A percentile compares a stretch with the other conserved stretches of the same genome.
Conservation (phyloP, 371 early-diverging fungal species). For the Rhizopus delemar region DNA sequence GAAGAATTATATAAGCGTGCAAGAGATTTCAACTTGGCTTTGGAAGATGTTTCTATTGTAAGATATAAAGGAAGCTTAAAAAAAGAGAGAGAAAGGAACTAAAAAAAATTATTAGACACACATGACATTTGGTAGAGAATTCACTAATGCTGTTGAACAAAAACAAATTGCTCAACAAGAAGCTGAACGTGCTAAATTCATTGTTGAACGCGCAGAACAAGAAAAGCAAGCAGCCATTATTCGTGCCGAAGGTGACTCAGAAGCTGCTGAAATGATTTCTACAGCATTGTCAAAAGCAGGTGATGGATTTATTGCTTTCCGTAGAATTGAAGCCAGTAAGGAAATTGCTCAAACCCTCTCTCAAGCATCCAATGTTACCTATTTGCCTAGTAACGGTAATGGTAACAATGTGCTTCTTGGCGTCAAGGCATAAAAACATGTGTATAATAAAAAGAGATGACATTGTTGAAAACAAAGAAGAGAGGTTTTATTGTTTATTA, state of each 20-base stretch:
- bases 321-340: slow-evolving; percentile 96
- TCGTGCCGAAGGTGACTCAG: slow-evolving; percentile 97
- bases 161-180: slow-evolving; percentile 96
- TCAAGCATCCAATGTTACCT: slow-evolving; percentile 85
- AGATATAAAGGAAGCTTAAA: slow-evolving; percentile 17
- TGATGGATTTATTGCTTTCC: slow-evolving; percentile 83
- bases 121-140: slow-evolving; percentile 96
- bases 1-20: slow-evolving; percentile 94
- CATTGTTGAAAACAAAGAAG: background rate
- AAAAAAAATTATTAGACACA: slow-evolving; percentile 70
- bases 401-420: slow-evolving; percentile 59
- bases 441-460: too few relatives aligned
- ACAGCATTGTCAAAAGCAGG: slow-evolving; percentile 89
- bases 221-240: slow-evolving; percentile 97
- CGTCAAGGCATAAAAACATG: slow-evolving; percentile 11
- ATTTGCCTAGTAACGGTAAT: slow-evolving; percentile 73
- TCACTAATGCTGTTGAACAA: slow-evolving; percentile 89
- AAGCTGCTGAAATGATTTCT: slow-evolving; percentile 89
- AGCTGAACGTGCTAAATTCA: slow-evolving; percentile 94
- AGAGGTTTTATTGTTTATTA: background rate
- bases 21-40: slow-evolving; percentile 88
- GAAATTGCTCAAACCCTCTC: slow-evolving; percentile 92
- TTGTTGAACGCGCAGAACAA: slow-evolving; percentile 95
- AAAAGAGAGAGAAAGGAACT: background rate
- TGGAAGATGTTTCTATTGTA: slow-evolving; percentile 98